Base-by-base conservation (phyloP, 2,329 filamentous ascomycete species). In the Colletotrichum coccodes region DNA sequence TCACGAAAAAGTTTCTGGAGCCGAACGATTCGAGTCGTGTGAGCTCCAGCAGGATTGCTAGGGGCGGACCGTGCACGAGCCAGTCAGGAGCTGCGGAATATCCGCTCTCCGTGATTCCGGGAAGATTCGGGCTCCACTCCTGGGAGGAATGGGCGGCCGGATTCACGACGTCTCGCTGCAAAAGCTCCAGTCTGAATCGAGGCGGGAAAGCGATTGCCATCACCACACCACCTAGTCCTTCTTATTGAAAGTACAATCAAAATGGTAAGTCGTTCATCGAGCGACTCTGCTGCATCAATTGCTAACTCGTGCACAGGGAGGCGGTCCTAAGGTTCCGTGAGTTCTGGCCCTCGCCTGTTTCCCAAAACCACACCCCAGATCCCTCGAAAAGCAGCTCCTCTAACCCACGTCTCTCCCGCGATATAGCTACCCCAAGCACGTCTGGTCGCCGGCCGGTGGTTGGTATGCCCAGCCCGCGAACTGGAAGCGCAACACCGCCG, bases 381-480 rank as follows among this genome's bases (percentile, higher is more conserved):
- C 38, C 62, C 68, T 76, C 72, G 72, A 76, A 72, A 61, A 57
- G 61, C 40, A 23, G 23, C 42, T 42, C 54, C 50, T 58, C 66
- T 63, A 62, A 70, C 70, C 18, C 28, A 28, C n/a, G 47, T 56
- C 44, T 64, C 67, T 56, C 54, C 50, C 59, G 30, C n/a, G 21
- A 38, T 46, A 53, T 76, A 97, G 94, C 79, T 97, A 97, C 84
- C 95, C 94, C 81, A 98, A 97, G 88, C 95, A 99, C 87, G 94
- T 99, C 88, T 99, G 96, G 96, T 98, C 96, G 78, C 96, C 96
- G 71, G 87, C 95, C 73, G 96, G 96, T 88, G 96, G 96, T 83
- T 99, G 96, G 96, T 99, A 99, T 83, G 85, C 92, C 62, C 95
- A 97, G 81, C 96, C 96, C 61, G 86, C 89, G 74, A 99, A 99